Percentiles rank a stretch among this genome's conserved stretches.
phyloP scores from a whole-genome alignment of 768 basidiomycete species.

The Podaxis sp. region DNA sequence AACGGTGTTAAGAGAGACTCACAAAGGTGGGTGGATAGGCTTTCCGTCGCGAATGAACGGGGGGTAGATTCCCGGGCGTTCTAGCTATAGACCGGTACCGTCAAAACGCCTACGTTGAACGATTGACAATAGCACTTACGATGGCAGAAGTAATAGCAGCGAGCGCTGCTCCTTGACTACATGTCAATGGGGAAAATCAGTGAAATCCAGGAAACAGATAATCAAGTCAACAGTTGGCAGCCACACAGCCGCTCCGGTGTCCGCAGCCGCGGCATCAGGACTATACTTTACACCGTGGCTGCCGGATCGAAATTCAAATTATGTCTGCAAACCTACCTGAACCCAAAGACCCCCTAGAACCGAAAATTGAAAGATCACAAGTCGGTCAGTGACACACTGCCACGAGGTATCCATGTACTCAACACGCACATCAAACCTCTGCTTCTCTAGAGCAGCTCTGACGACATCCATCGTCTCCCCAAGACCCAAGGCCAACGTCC shows the following conservation, averaged over 20 bases:
- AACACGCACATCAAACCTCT: conserved; percentile 64
- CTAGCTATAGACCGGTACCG: conserved; percentile 29
- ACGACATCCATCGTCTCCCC: conserved; percentile 55
- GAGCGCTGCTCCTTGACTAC: conserved; percentile 77
- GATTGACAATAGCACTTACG: conserved; percentile 38
- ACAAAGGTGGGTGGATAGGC: conserved; percentile 78
- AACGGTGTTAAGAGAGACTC: conserved; percentile 22
- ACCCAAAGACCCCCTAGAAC: conserved; percentile 31
- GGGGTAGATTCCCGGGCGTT: conserved; percentile 45
- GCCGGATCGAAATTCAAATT: neutral
- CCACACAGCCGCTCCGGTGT: neutral
- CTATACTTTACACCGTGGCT: no score
- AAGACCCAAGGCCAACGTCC: conserved; percentile 53
- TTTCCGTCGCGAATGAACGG: conserved; percentile 64
- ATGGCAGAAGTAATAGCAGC: conserved; percentile 70
- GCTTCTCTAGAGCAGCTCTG: conserved; percentile 54
- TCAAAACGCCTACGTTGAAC: neutral
- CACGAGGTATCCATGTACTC: conserved; percentile 11
- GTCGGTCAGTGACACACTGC: conserved; percentile 3
- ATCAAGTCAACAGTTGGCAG: neutral
- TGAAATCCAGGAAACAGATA: conserved; percentile 1
- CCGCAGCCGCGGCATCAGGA: no score
- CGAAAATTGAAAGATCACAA: conserved; percentile 45
- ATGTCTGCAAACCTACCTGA: conserved; percentile 48
- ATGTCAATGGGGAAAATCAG: neutral